Base-by-base conservation (phyloP, 768 basidiomycete genomes). In the Naganishia kalamii region DNA sequence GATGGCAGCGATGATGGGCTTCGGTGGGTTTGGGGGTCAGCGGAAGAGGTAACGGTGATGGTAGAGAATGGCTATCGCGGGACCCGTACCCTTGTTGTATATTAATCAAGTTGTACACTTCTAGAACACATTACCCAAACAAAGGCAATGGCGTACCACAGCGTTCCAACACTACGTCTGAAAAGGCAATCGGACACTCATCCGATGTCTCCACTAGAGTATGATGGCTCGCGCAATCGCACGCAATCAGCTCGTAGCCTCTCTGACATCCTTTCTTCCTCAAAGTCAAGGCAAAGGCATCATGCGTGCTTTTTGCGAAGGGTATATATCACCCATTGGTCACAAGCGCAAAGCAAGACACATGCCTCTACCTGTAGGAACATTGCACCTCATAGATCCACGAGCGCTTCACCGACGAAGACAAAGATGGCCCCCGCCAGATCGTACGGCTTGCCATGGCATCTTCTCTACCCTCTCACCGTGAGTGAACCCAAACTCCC, bases 1-100 rank as follows among this genome's bases (percentile, higher is more conserved):
- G 17, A 88, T 93, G 85, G 81, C 87, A 63, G 80, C 81, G 30
- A 82, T 90, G 80, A 93, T 94, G 91, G 92, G 92, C 35, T 96
- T 96, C 75, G 86, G 85, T 49, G 90, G 90, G 1, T 96, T 96
- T 74, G 90, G 90, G 43, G 71, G 69, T 3, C 54, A 57, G 37
- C 54, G 54, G 54, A 57, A 57, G 54, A 57, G 54, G 25, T 57
- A 40, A 40, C 23, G 23, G 30, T 21, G 54, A 40, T 6, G 6
- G 32, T 13, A 35, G 4, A 12, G 11, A 32, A 35, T 52, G 12
- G n/a, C 21, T 29, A 6, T 35, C 29, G 32, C 19, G 12, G 12
- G 4, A 25, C 35, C 15, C 30, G 37, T 57, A 4, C 4, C 54
- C n/a, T n/a, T 40, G 54, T 41, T 57, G 54, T 57, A 57, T 37